Base-by-base conservation (phyloP, 176 grass and related monocot genomes). In the Triticum monococcum region DNA sequence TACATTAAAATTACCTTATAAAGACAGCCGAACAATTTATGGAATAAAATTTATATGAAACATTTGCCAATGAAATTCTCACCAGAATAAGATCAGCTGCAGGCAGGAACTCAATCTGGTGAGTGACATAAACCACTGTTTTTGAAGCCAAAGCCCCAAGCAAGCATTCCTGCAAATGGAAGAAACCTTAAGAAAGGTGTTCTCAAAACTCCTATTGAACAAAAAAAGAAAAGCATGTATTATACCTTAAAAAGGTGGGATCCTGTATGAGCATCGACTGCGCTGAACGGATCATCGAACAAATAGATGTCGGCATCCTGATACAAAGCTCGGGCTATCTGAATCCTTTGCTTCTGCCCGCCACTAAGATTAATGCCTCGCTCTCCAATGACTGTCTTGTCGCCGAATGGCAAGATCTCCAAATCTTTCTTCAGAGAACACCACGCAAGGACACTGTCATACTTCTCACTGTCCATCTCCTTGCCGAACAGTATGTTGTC, bases 101-200 rank as follows among this genome's bases (percentile, higher is more conserved):
- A 5, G 96, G 96, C 75, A 98, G 69, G 69, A 98, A 95, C 78
- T 98, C 93, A 71, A 98, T 84, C 82, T 98, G 96, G 66, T 98
- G 96, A 12, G 96, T 98, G 13, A 98, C 91, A 92, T 95, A 98
- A 67, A 98, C 89, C 48, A 98, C 88, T 9, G 96, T 98, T 81
- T 98, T 98, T 72, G 83, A 89, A 81, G 86, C 77, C 83, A 98
- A 80, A 85, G 83, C 50, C 31, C 89, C 83, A 66, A 92, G 80
- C 70, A 98, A 95, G 79, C 93, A 98, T 87, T 98, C 95, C 95
- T 95, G 22, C 45, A 92, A 76, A 80, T 52, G 10, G 16, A 74
- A 71, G 32, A 56, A 52, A 67, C n/a, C 32, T 81, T 75, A 64
- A 81, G 78, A 4, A 68, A 32, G 48, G 48, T 60, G 5, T 52